Percentiles rank a stretch among this genome's conserved stretches.
Evolutionary conservation across 1,284 basidiomycete species (phyloP).

Genomic region (Ceratobasidium papillatum): DNA sequence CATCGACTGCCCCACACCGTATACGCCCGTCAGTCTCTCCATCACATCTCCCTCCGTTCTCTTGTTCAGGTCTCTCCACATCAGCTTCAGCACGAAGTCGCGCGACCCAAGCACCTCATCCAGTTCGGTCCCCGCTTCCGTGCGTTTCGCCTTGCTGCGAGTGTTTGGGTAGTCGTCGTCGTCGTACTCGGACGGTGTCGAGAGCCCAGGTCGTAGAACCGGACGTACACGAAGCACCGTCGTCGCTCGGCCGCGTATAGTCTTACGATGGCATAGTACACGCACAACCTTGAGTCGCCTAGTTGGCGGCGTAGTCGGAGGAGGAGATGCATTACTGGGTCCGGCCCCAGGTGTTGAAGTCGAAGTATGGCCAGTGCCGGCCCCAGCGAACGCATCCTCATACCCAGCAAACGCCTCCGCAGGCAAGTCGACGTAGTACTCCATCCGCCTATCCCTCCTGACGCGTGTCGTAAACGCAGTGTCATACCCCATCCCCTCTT

Average conservation of each 20-base stretch:
- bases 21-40: neutral
- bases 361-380: no score
- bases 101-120: neutral
- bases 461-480: neutral
- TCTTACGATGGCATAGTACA: conserved; percentile 11
- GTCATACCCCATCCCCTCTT: neutral
- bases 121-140: neutral
- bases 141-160: no score
- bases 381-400: no score
- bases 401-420: neutral
- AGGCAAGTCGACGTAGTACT: conserved; percentile 19
- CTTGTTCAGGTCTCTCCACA: neutral
- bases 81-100: conserved; percentile 5
- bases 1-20: neutral
- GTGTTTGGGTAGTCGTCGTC: no score
- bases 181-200: no score
- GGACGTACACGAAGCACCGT: conserved; percentile 12
- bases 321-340: no score
- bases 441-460: neutral
- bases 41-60: conserved; percentile 10
- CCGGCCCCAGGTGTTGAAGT: no score
- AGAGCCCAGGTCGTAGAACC: no score
- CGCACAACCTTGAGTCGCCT: conserved; percentile 15
- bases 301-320: neutral
- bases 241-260: conserved; percentile 18